Evolutionary conservation across 2,329 filamentous ascomycete species (phyloP).

Genomic region (Calonectria honghensis): DNA sequence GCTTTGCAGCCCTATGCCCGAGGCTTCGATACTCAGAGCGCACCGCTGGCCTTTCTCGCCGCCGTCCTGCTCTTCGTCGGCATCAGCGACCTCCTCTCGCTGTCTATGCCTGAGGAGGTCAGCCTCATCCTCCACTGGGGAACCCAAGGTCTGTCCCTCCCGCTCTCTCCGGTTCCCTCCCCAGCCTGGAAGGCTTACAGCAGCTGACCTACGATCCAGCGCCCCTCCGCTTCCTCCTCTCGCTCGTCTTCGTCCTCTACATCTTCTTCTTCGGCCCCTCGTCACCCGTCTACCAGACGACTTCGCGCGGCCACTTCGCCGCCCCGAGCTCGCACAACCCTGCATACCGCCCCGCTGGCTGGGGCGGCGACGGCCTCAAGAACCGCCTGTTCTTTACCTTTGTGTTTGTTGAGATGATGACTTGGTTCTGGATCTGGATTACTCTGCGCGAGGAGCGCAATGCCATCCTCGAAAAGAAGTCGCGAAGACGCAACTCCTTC

Average conservation of each 20-base stretch:
- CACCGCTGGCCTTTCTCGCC: constrained; percentile 84
- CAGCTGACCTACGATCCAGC: constrained; percentile 61
- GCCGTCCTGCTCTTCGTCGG: constrained; percentile 78
- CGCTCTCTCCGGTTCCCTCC: constrained; percentile 59
- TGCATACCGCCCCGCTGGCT: constrained; percentile 62
- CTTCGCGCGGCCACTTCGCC: constrained; percentile 48
- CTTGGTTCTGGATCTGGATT: constrained; percentile 91
- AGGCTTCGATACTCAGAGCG: constrained; percentile 80
- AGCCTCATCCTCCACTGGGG: constrained; percentile 78
- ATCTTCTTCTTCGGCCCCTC: constrained; percentile 76
- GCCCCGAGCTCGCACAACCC: constrained; percentile 59
- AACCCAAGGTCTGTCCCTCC: constrained; percentile 74
- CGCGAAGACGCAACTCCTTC: constrained; percentile 53
- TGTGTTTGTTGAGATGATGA: constrained; percentile 87
- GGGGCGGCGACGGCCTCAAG: constrained; percentile 81
- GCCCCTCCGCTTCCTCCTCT: constrained; percentile 79
- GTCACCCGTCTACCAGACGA: constrained; percentile 67
- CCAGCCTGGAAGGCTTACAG: constrained; percentile 44
- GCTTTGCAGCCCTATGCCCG: constrained; percentile 68
- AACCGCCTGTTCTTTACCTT: constrained; percentile 91
- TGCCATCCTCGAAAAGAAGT: constrained; percentile 64
- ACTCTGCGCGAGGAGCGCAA: constrained; percentile 80
- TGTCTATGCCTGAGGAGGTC: constrained; percentile 81
- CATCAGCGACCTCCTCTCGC: constrained; percentile 78
- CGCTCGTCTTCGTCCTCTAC: constrained; percentile 78